Percentiles rank a stretch among this genome's conserved stretches.
These are phyloP conservation scores for Claviceps monticola DNA, from an alignment of 2,329 filamentous ascomycete genomes.

Conservation along the genomic window DNA sequence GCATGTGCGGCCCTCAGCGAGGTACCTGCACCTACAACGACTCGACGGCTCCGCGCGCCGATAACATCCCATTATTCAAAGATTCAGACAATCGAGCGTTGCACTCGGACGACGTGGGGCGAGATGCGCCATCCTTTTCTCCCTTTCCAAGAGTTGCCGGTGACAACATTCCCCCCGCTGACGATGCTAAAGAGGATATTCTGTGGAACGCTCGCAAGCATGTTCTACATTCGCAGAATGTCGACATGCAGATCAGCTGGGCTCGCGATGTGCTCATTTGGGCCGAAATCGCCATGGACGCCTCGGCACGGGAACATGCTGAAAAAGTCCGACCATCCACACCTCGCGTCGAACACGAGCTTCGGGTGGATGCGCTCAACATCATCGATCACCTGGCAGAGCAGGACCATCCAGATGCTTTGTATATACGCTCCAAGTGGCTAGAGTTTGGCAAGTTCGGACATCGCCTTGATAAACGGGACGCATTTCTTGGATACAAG, in stretches of 20 bases:
- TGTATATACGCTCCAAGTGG: constrained; percentile 95
- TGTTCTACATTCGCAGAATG: constrained; percentile 86
- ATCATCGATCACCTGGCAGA: constrained; percentile 82
- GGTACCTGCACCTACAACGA: constrained; percentile 4
- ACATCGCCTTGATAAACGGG: constrained; percentile 79
- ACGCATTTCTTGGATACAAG: constrained; percentile 79
- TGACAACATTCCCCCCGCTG: constrained; percentile 80
- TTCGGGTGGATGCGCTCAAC: constrained; percentile 78
- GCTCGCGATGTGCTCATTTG: constrained; percentile 83
- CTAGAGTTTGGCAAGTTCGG: constrained; percentile 96
- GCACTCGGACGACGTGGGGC: constrained; percentile 28
- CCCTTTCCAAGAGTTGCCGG: constrained; percentile 80
- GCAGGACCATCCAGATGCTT: constrained; percentile 83
- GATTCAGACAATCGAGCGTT: constrained; percentile 22
- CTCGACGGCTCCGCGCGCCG: constrained; percentile 7
- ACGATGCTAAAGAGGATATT: constrained; percentile 86
- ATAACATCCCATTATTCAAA: constrained; percentile 25
- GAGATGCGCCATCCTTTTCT: constrained; percentile 65
- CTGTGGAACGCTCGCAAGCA: constrained; percentile 71
- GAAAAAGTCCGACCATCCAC: constrained; percentile 53
- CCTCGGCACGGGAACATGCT: constrained; percentile 50
- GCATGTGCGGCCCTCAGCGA: constrained; percentile 24
- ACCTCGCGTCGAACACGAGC: constrained; percentile 75
- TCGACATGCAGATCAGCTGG: constrained; percentile 94
- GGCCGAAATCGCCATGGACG: constrained; percentile 71